Evolutionary conservation across 1,284 basidiomycete genomes (phyloP), one percentile per base, ranked within the genome.

Genomic region (Ustilago xerochloae): DNA sequence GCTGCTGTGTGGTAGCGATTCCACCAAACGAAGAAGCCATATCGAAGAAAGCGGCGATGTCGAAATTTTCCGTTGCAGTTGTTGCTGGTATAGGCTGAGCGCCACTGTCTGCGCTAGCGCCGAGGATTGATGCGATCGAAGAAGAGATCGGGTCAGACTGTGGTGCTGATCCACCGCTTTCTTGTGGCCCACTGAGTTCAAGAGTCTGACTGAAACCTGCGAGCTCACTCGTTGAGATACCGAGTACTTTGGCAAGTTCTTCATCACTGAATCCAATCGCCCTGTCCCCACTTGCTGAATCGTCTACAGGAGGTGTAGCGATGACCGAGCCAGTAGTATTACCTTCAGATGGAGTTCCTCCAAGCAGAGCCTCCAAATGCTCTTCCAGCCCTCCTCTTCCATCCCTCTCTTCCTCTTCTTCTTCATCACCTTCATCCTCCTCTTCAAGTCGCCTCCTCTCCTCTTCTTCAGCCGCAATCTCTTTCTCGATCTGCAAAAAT

Each of bases 161-260:
- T 20, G 32, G 18, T n/a, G 41, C 8, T 10, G 48, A 2, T 12
- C 45, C 46, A 33, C 38, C 49, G 29, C 32, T n/a, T 15, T 49
- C 22, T 32, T 39, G 12, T 26, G n/a, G n/a, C n/a, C 20, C n/a
- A 36, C 10, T 33, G 29, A 73, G 45, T 5, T 74, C 63, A 13
- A 74, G 53, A 7, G 66, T 62, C 52, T 69, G 65, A 32, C 66
- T 69, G 56, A 69, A 74, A 2, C 66, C 59, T 12, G 59, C 66
- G 13, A 74, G 48, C 20, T 74, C 71, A 39, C 43, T 59, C 18
- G 63, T 70, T 13, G 72, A 70, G 53, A 75, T 71, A 32, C 72
- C 72, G 6, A 75, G 63, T 7, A 71, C 60, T 18, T 63, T 63
- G 60, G 72, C 72, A 22, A 75, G 67, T 32, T 75, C 72, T 43